Evolutionary conservation across 805 yeast genomes (phyloP).

Genomic region (Zygosaccharomyces bailii): DNA sequence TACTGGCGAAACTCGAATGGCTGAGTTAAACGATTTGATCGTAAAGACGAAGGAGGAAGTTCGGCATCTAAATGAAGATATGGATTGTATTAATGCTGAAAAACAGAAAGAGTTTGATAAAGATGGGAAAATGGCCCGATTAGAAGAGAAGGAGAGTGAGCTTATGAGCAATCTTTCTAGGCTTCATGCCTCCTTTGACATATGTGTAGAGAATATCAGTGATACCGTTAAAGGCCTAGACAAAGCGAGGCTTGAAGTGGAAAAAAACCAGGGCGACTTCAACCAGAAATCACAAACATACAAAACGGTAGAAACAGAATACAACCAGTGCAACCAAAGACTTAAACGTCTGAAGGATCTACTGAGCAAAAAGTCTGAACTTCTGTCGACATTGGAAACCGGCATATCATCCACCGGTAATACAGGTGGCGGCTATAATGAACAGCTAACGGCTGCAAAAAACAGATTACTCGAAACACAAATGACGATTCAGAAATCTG

Average conservation of each 20-base stretch:
- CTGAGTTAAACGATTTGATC: slow-evolving; percentile 42
- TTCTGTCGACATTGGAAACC: slow-evolving; percentile 75
- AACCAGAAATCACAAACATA: slow-evolving; percentile 39
- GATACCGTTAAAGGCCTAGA: slow-evolving; percentile 48
- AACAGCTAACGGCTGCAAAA: slow-evolving; percentile 65
- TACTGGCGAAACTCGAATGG: slow-evolving; percentile 41
- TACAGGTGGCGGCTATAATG: slow-evolving; percentile 69
- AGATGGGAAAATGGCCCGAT: slow-evolving; percentile 55
- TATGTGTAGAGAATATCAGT: slow-evolving; percentile 51
- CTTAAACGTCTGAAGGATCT: slow-evolving; percentile 46
- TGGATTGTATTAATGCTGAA: slow-evolving; percentile 48
- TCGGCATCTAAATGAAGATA: slow-evolving; percentile 54
- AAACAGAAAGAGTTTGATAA: slow-evolving; percentile 57
- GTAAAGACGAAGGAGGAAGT: slow-evolving; percentile 54
- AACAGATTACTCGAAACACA: slow-evolving; percentile 50
- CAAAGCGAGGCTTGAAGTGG: slow-evolving; percentile 33
- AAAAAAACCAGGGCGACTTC: slow-evolving; percentile 35
- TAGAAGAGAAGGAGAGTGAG: slow-evolving; percentile 56
- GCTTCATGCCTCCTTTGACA: slow-evolving; percentile 56
- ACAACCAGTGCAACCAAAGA: slow-evolving; percentile 41
- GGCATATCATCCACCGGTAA: slow-evolving; percentile 85
- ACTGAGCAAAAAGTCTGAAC: slow-evolving; percentile 64
- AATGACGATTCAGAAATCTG: slow-evolving; percentile 56
- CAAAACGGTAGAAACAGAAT: slow-evolving; percentile 43
- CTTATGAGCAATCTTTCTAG: slow-evolving; percentile 65